phyloP scores from a whole-genome alignment of 768 basidiomycete genomes.

The Termitomyces sp. region DNA sequence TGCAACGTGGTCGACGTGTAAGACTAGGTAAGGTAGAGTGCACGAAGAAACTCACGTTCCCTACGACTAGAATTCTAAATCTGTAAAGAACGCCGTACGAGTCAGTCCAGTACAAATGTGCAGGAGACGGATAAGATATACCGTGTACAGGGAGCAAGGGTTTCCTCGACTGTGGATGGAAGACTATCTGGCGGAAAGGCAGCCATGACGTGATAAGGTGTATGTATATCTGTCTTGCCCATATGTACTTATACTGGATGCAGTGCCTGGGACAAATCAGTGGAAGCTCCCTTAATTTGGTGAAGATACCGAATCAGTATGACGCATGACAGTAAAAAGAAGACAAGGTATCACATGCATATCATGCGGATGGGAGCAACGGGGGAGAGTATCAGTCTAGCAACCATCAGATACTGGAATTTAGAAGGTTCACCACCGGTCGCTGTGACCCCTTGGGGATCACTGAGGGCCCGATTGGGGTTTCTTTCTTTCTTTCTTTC shows the following conservation, averaged over 20 bases:
- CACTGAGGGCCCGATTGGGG: neutral
- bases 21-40: too few relatives aligned
- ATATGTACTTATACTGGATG: neutral
- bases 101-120: neutral
- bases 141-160: neutral
- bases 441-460: neutral
- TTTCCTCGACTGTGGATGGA: neutral
- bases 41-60: neutral
- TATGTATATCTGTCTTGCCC: neutral
- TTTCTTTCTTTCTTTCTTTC: neutral
- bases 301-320: neutral
- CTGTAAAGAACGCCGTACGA: neutral
- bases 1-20: neutral
- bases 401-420: neutral
- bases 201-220: neutral
- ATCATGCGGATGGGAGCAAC: neutral
- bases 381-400: too few relatives aligned
- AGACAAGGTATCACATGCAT: neutral
- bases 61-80: conserved; percentile 1
- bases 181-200: neutral
- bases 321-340: neutral
- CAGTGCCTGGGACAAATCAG: neutral
- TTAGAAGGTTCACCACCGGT: neutral
- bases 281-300: neutral
- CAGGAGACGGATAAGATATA: neutral